Base-by-base conservation (phyloP, 495 filamentous ascomycete genomes). In the Trypethelium eluteriae region DNA sequence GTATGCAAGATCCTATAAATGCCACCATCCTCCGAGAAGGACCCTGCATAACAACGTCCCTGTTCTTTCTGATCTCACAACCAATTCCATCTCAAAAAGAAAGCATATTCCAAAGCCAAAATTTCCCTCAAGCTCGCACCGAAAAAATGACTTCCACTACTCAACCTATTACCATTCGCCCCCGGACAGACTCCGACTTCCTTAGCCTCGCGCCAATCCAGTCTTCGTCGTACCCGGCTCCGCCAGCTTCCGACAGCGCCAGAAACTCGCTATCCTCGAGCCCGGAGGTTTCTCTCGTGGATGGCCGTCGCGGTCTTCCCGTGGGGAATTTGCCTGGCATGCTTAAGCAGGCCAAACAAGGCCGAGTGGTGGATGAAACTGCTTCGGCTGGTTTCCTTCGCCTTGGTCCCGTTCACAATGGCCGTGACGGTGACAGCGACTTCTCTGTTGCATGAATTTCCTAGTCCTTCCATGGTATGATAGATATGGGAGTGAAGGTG, bases 351-450 rank as follows among this genome's bases (percentile, higher is more conserved):
- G 12, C 11, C n/a, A 63, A 61, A n/a, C 38, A 41, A 34, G 67
- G 2, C 66, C 66, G 16, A 71, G 67, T 59, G 69, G 67, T 44
- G 62, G 16, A 25, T 6, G 41, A 3, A 53, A 35, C 44, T 64
- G 34, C 67, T 65, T 47, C 69, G 25, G 16, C 56, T 62, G 59
- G 34, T 50, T 57, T 71, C 53, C 67, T 73, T 14, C 67, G 69
- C 62, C 70, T 73, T 18, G 66, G 64, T 35, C 71, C 67, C 10
- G 69, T 73, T 12, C 67, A 71, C 57, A 63, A 46, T 41, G 71
- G 69, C 39, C 63, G 69, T n/a, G 70, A 71, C 14, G 67, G 64
- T 32, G 50, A 64, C 36, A 32, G 49, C 18, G 71, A 73, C 63
- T 73, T 68, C 44, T 56, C 69, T 11, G 69, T 67, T 4, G 49